These are phyloP conservation scores for Chaetomium fimeti DNA, from an alignment of 495 filamentous ascomycete genomes.

Conservation along the genomic window DNA sequence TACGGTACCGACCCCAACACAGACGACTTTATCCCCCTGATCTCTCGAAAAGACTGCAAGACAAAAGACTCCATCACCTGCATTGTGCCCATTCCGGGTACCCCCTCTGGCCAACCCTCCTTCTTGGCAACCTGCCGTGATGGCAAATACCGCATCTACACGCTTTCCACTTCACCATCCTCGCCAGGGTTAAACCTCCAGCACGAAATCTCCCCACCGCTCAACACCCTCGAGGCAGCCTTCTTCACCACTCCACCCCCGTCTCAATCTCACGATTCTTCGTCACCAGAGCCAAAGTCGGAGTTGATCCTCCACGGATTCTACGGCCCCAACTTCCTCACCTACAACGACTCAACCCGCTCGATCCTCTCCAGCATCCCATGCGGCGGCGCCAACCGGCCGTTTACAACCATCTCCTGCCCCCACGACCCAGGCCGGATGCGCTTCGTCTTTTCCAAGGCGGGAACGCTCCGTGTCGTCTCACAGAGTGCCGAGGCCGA, in stretches of 20 bases:
- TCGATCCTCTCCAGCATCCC: slow-evolving; percentile 65
- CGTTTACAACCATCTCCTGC: slow-evolving; percentile 60
- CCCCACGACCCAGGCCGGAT: slow-evolving; percentile 33
- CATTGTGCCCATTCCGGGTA: slow-evolving; percentile 48
- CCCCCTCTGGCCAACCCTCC: slow-evolving; percentile 27
- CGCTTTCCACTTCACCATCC: slow-evolving; percentile 22
- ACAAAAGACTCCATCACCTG: slow-evolving; percentile 68
- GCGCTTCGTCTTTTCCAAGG: slow-evolving; percentile 57
- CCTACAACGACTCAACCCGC: slow-evolving; percentile 69
- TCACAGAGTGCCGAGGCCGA: slow-evolving; percentile 51
- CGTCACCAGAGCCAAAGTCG: slow-evolving; percentile 13
- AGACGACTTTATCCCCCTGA: slow-evolving; percentile 14
- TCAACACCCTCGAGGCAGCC: slow-evolving; percentile 67
- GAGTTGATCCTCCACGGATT: slow-evolving; percentile 79
- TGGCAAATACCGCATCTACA: slow-evolving; percentile 65
- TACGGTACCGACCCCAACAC: slow-evolving; percentile 19
- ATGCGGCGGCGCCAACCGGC: slow-evolving; percentile 80
- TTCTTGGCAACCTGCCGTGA: slow-evolving; percentile 72
- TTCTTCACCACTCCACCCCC: slow-evolving; percentile 48
- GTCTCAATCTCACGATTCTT: background rate
- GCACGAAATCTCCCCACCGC: slow-evolving; percentile 53
- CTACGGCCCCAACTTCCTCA: slow-evolving; percentile 68
- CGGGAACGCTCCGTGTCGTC: slow-evolving; percentile 51
- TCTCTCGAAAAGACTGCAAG: slow-evolving; percentile 45
- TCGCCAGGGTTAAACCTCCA: slow-evolving; percentile 29